Evolutionary conservation across 129 eudicot species (phyloP), one percentile per base, ranked within the genome.

Genomic region (Deinandra increscens): DNA sequence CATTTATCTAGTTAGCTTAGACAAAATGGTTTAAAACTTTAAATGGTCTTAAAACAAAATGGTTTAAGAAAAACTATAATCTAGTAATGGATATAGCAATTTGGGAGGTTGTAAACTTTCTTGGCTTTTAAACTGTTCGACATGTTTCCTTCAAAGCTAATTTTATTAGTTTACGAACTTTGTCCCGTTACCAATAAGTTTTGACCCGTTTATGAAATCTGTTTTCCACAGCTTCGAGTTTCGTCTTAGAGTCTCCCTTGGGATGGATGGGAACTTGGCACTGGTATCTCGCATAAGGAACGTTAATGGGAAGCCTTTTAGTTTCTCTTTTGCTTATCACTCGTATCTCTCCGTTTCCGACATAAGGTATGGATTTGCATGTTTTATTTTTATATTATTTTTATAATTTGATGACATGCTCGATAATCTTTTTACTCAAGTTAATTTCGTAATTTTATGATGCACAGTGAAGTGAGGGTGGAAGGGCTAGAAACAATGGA

Each of bases 401-500:
- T 2, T 13, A 6, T 17, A 13, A 26, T 4, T n/a, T 4, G 62
- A 62, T 20, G 15, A 20, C 8, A 50, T 63, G n/a, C 38, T 49
- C 7, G 1, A 26, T 56, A 29, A 13, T 50, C n/a, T 22, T 39
- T 14, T 41, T 37, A 31, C 23, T 19, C 48, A 72, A 4, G 17
- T 0, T 4, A 29, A 20, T 2, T 14, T 7, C n/a, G n/a, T n/a
- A n/a, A n/a, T n/a, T n/a, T 7, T 68, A 48, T 68, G 44, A 6
- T 75, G 49, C 34, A 67, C 81, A 93, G 99, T 78, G 99, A 93
- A 78, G 95, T 93, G 84, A 83, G 99, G 82, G 75, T 93, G 19
- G 98, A 93, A 93, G 97, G 97, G 42, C 76, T 93, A 46, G 98
- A 93, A 74, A 93, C 98, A 12, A 81, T 85, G 67, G 95, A 93